Conservation (phyloP, 2,329 filamentous ascomycete genomes). For the Graphiopsis chlorocephala region DNA sequence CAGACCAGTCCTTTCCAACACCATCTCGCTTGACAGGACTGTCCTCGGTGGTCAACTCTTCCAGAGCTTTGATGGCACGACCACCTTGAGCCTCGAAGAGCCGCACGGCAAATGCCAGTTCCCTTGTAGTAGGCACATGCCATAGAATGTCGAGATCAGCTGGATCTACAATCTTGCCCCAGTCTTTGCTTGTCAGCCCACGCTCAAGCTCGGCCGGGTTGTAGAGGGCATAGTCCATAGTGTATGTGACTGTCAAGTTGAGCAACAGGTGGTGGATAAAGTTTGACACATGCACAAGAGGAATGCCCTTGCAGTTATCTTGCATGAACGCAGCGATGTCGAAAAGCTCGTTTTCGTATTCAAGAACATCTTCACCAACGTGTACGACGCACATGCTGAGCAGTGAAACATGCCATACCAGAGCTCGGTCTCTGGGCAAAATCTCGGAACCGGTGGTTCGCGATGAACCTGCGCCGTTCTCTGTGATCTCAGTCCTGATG, state of each 20-base stretch:
- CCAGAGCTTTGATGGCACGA: constrained; percentile 70
- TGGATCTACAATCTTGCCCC: constrained; percentile 76
- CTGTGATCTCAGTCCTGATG: constrained; percentile 94
- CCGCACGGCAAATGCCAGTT: constrained; percentile 85
- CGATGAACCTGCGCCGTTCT: constrained; percentile 92
- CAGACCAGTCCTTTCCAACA: constrained; percentile 98
- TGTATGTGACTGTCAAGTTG: constrained; percentile 91
- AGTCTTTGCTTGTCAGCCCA: constrained; percentile 74
- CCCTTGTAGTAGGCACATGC: constrained; percentile 78
- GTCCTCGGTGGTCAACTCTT: constrained; percentile 74
- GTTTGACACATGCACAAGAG: constrained; percentile 94
- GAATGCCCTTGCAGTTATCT: constrained; percentile 86
- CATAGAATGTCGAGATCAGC: constrained; percentile 79
- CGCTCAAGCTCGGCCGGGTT: constrained; percentile 70
- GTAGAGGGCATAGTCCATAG: constrained; percentile 82
- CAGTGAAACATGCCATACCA: constrained; percentile 97
- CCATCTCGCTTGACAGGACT: constrained; percentile 85
- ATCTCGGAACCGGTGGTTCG: constrained; percentile 92
- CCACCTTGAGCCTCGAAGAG: constrained; percentile 82
- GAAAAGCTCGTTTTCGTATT: constrained; percentile 84
- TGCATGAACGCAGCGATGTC: constrained; percentile 96
- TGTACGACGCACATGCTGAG: constrained; percentile 98
- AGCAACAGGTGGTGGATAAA: constrained; percentile 94
- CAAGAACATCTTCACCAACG: constrained; percentile 83
- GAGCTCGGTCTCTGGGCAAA: constrained; percentile 81